These are phyloP conservation scores for Sicyos baderoa DNA, from an alignment of 306 rosid species.

Conservation along the genomic window DNA sequence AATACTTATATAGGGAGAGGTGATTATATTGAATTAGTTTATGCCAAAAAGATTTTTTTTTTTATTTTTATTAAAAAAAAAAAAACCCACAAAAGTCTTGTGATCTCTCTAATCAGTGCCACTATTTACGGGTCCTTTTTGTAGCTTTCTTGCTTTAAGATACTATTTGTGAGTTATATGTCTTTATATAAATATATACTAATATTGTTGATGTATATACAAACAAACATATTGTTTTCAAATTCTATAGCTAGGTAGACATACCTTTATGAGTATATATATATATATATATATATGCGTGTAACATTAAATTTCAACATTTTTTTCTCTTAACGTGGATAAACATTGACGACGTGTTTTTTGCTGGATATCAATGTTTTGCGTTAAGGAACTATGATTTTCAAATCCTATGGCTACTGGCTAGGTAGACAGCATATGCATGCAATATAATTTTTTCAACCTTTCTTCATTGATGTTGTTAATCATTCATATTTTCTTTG, in stretches of 20 bases:
- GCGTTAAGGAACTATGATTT: background rate
- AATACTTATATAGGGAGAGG: too few species aligned
- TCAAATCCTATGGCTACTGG: background rate
- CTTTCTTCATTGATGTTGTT: too few species aligned
- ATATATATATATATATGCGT: background rate
- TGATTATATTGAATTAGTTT: background rate
- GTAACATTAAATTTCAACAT: slow-evolving; percentile 12
- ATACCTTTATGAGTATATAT: background rate
- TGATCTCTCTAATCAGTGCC: slow-evolving; percentile 25
- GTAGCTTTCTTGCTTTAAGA: slow-evolving; percentile 30
- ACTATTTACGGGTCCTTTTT: slow-evolving; percentile 34
- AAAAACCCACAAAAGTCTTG: slow-evolving; percentile 26
- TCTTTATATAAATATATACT: background rate
- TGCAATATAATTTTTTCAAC: too few species aligned
- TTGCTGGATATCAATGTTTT: background rate
- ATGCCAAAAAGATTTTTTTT: too few species aligned
- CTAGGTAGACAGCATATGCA: too few species aligned
- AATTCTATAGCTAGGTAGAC: background rate
- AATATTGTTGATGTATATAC: background rate
- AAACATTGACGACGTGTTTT: background rate
- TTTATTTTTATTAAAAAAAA: too few species aligned
- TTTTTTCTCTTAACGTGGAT: background rate
- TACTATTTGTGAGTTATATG: slow-evolving; percentile 4
- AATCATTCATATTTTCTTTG: too few species aligned
- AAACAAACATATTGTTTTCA: background rate